Conservation (phyloP, 1,139 yeast genomes). For the Candida sanyaensis region DNA sequence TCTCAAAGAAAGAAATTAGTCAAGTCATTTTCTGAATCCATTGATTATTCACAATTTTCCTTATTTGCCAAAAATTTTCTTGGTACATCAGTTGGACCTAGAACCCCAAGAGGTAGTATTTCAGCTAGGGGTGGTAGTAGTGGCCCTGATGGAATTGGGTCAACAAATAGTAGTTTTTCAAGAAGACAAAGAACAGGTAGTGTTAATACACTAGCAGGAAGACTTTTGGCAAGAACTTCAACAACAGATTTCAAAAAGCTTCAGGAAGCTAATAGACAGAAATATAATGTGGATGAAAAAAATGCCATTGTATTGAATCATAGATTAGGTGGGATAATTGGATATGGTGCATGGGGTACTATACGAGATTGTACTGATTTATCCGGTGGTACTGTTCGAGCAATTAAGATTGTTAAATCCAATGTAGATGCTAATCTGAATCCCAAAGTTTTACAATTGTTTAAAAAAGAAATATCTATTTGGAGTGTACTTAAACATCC, state of each 20-base stretch:
- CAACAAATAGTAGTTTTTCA: conserved; percentile 27
- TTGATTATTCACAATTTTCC: conserved; percentile 52
- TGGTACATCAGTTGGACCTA: conserved; percentile 19
- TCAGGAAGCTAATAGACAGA: conserved; percentile 23
- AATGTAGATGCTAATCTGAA: conserved; percentile 35
- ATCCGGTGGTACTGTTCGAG: conserved; percentile 50
- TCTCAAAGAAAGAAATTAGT: conserved; percentile 65
- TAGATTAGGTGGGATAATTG: conserved; percentile 74
- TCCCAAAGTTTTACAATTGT: conserved; percentile 46
- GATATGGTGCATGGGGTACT: conserved; percentile 91
- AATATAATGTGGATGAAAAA: conserved; percentile 53
- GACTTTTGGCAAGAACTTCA: conserved; percentile 41
- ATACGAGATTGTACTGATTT: conserved; percentile 67
- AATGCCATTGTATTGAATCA: conserved; percentile 64
- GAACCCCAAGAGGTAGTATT: conserved; percentile 20
- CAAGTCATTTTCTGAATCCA: conserved; percentile 55
- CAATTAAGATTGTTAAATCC: conserved; percentile 74
- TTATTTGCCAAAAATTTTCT: conserved; percentile 39
- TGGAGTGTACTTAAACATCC: conserved; percentile 62
- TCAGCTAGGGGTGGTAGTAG: conserved; percentile 6
- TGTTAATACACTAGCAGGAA: conserved; percentile 44
- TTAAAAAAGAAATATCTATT: conserved; percentile 68
- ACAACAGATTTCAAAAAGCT: conserved; percentile 38
- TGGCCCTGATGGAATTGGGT: conserved; percentile 15
- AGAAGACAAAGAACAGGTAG: conserved; percentile 35